Evolutionary conservation across 1,139 yeast genomes (phyloP).

Genomic region (Pneumocystis jirovecii): DNA sequence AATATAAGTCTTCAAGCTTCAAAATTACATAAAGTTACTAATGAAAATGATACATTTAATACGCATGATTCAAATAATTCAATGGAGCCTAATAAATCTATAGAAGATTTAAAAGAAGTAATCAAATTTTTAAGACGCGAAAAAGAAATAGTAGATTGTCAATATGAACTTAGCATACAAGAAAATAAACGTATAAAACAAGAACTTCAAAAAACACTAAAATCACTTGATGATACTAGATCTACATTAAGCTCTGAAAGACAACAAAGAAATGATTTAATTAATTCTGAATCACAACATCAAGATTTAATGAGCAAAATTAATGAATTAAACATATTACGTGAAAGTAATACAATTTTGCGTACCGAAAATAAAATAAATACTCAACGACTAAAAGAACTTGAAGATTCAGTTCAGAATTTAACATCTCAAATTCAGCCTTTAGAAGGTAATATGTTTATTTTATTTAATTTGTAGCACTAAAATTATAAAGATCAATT

Average conservation of each 20-base stretch:
- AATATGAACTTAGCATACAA: constrained; percentile 35
- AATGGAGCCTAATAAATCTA: constrained; percentile 12
- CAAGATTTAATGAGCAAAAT: constrained; percentile 44
- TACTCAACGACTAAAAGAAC: constrained; percentile 21
- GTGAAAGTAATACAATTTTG: constrained; percentile 59
- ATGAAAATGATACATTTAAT: constrained; percentile 1
- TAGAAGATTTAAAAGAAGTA: constrained; percentile 39
- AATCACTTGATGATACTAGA: constrained; percentile 24
- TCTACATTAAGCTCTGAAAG: constrained; percentile 22
- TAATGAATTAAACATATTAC: constrained; percentile 51
- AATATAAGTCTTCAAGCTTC: constrained; percentile 19
- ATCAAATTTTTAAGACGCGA: constrained; percentile 56
- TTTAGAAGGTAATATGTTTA: constrained; percentile 12
- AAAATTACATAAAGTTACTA: constrained; percentile 7
- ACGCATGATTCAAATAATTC: not conserved
- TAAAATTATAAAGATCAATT: constrained; percentile 21
- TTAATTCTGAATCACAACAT: constrained; percentile 32
- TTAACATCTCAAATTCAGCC: constrained; percentile 25
- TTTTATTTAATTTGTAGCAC: not conserved
- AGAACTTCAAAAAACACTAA: constrained; percentile 21
- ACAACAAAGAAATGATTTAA: constrained; percentile 30
- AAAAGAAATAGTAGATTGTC: constrained; percentile 56
- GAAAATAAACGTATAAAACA: constrained; percentile 36
- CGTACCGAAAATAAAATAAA: constrained; percentile 37
- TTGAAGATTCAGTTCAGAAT: constrained; percentile 26